Conservation (phyloP, 2,329 filamentous ascomycete genomes). For the Talaromyces sp. region DNA sequence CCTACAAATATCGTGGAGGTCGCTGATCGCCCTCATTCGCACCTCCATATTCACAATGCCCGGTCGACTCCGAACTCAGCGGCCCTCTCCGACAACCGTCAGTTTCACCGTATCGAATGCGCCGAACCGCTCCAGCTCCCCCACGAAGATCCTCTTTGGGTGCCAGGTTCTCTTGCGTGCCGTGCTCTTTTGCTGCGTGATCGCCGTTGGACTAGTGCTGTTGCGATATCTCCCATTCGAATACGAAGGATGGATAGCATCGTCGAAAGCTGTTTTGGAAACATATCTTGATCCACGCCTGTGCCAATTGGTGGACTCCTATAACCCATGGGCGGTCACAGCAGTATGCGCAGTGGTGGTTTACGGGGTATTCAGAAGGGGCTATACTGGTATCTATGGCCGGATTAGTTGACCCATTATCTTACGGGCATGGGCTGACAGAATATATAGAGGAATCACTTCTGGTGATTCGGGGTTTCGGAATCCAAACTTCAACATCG, state of each 20-base stretch:
- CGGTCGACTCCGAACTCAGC: slow-evolving; percentile 48
- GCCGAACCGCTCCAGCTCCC: slow-evolving; percentile 53
- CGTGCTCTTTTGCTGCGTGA: slow-evolving; percentile 44
- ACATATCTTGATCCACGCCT: slow-evolving; percentile 35
- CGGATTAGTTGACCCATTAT: background rate
- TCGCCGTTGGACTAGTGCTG: slow-evolving; percentile 41
- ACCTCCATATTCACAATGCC: slow-evolving; percentile 55
- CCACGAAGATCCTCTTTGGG: slow-evolving; percentile 49
- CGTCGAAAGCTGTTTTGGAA: slow-evolving; percentile 38
- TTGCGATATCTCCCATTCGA: slow-evolving; percentile 33
- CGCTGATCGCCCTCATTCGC: background rate
- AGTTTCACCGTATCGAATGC: slow-evolving; percentile 89
- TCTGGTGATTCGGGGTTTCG: slow-evolving; percentile 83
- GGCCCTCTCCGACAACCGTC: slow-evolving; percentile 82
- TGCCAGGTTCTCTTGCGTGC: slow-evolving; percentile 50
- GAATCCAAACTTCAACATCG: slow-evolving; percentile 81
- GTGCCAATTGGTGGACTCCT: slow-evolving; percentile 39
- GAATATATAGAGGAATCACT: slow-evolving; percentile 73
- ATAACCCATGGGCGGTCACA: slow-evolving; percentile 48
- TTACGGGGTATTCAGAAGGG: slow-evolving; percentile 50
- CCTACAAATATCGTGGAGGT: slow-evolving; percentile 1
- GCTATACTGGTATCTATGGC: slow-evolving; percentile 52
- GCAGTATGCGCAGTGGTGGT: slow-evolving; percentile 43
- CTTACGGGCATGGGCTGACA: background rate
- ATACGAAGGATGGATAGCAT: slow-evolving; percentile 28